Percentiles rank a stretch among this genome's conserved stretches.
These are phyloP conservation scores for Podaxis sp. DNA, from an alignment of 768 basidiomycete genomes.

Conservation along the genomic window DNA sequence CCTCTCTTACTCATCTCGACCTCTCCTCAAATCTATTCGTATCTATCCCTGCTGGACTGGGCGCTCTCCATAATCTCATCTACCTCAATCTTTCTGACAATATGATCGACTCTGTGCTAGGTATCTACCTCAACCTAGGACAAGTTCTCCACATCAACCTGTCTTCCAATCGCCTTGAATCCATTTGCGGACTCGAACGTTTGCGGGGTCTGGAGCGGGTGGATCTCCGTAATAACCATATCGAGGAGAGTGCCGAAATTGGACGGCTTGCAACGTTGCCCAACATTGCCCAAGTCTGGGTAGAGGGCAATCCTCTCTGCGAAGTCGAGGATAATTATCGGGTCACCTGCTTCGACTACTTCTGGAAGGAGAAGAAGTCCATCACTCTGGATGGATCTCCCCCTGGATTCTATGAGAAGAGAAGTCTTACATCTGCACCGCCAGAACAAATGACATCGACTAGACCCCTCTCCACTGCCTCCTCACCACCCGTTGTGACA, in stretches of 20 bases:
- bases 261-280: conserved; percentile 80
- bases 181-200: conserved; percentile 94
- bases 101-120: conserved; percentile 94
- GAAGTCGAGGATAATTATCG: conserved; percentile 75
- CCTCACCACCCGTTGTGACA: conserved; percentile 61
- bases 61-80: conserved; percentile 70
- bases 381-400: conserved; percentile 73
- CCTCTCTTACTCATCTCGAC: conserved; percentile 79
- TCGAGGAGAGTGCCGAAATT: conserved; percentile 84
- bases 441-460: conserved; percentile 52
- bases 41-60: conserved; percentile 78
- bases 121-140: conserved; percentile 80
- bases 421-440: conserved; percentile 47
- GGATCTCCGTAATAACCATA: conserved; percentile 75
- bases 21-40: conserved; percentile 90
- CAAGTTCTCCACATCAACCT: conserved; percentile 79
- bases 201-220: conserved; percentile 79
- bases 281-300: conserved; percentile 76
- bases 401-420: conserved; percentile 72
- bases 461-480: conserved; percentile 44
- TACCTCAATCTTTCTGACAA: conserved; percentile 97
- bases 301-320: conserved; percentile 81
- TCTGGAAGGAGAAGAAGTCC: conserved; percentile 79
- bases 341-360: conserved; percentile 76
- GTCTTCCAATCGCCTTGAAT: conserved; percentile 84